phyloP scores from a whole-genome alignment of 176 grass and related monocot species.

The Ensete glaucum region DNA sequence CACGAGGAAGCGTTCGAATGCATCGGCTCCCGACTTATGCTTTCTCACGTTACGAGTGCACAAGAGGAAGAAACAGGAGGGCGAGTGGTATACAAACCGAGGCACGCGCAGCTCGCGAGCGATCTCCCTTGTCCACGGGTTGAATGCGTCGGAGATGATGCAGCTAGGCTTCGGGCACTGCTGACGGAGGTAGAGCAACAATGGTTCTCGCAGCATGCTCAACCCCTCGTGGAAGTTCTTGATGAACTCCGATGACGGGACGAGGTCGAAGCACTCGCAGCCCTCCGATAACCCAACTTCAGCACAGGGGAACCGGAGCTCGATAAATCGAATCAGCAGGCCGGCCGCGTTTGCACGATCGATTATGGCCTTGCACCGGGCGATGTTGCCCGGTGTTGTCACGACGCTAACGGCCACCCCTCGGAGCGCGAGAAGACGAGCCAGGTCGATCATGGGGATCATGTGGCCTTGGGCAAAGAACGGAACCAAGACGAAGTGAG shows the following conservation, averaged over 20 bases:
- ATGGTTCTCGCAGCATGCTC: constrained; percentile 26
- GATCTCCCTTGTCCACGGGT: constrained; percentile 24
- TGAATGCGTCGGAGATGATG: constrained; percentile 29
- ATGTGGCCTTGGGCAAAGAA: constrained; percentile 30
- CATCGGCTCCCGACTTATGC: neutral
- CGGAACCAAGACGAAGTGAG: constrained; percentile 34
- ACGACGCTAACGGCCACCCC: constrained; percentile 21
- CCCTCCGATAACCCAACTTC: constrained; percentile 33
- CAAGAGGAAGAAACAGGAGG: constrained; percentile 30
- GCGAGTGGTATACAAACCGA: constrained; percentile 25
- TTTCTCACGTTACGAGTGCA: neutral
- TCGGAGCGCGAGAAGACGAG: constrained; percentile 6
- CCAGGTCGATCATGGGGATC: constrained; percentile 26
- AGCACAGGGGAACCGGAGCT: constrained; percentile 23
- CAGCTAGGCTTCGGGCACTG: constrained; percentile 12
- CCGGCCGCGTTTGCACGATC: neutral
- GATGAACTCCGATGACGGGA: constrained; percentile 3
- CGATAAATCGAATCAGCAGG: constrained; percentile 20
- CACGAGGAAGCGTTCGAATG: constrained; percentile 5
- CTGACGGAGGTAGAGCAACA: constrained; percentile 18
- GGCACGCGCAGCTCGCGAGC: constrained; percentile 30
- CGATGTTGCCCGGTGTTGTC: constrained; percentile 28
- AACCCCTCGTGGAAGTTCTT: constrained; percentile 18
- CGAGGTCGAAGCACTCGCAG: constrained; percentile 27
- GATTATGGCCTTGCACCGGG: constrained; percentile 15